phyloP scores from a whole-genome alignment of 139 green algal genomes.

The Zygnema circumcarinatum region DNA sequence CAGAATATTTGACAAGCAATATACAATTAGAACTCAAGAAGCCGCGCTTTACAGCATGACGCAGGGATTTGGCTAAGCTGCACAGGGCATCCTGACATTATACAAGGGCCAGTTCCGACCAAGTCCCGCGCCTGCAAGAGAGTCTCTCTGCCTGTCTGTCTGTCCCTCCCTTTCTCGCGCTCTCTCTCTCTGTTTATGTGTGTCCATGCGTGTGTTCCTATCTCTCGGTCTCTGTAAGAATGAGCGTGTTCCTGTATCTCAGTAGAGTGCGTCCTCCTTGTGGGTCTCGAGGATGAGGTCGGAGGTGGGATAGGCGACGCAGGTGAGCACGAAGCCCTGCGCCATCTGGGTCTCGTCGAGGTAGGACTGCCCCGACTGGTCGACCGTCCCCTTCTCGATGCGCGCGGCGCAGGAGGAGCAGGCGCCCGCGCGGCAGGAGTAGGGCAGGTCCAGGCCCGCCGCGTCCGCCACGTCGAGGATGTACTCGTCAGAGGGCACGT shows the following conservation, averaged over 20 bases:
- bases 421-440: constrained; percentile 84
- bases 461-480: constrained; percentile 86
- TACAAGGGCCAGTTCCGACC: not conserved
- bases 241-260: not conserved
- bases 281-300: constrained; percentile 85
- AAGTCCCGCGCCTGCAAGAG: not conserved
- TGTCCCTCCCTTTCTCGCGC: not conserved
- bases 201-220: too few relatives aligned
- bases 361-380: constrained; percentile 91
- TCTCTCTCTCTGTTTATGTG: not conserved
- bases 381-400: constrained; percentile 74
- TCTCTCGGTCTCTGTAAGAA: too few relatives aligned
- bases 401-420: constrained; percentile 87
- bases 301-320: constrained; percentile 87
- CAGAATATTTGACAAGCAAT: too few relatives aligned
- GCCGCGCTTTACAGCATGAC: too few relatives aligned
- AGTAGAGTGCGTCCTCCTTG: constrained; percentile 82
- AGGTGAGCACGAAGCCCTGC: constrained; percentile 90
- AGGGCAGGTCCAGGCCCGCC: constrained; percentile 85
- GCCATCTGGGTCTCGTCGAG: constrained; percentile 86
- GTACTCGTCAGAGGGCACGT: constrained; percentile 79
- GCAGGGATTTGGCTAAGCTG: too few relatives aligned
- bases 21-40: too few relatives aligned
- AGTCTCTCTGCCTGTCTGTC: constrained; percentile 1
- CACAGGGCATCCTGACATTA: too few relatives aligned